Conservation (phyloP, 2,329 filamentous ascomycete genomes). For the Emergomyces pasteurianus region DNA sequence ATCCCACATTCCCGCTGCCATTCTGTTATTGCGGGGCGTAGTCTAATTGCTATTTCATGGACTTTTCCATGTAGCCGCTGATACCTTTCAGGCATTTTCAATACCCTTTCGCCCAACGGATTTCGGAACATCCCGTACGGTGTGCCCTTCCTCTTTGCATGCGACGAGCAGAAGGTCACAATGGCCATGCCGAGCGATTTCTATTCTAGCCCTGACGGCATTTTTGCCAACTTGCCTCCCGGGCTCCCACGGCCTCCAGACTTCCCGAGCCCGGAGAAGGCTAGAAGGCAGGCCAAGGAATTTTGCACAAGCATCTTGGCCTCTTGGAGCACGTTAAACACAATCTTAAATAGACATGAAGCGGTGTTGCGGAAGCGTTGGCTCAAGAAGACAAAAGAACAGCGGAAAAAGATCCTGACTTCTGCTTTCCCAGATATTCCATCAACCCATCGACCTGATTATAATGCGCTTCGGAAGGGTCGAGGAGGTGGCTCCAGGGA, state of each 20-base stretch:
- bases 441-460: slow-evolving; percentile 39
- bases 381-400: slow-evolving; percentile 40
- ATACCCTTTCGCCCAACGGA: neutral
- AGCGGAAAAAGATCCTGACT: slow-evolving; percentile 36
- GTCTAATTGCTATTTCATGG: no score
- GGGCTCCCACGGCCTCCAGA: slow-evolving; percentile 3
- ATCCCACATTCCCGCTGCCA: no score
- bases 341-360: slow-evolving; percentile 41
- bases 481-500: slow-evolving; percentile 13
- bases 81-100: neutral
- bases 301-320: slow-evolving; percentile 19
- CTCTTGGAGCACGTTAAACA: slow-evolving; percentile 24
- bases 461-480: slow-evolving; percentile 18
- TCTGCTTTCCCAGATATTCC: slow-evolving; percentile 39
- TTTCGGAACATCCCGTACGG: neutral
- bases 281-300: neutral
- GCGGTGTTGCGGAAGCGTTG: slow-evolving; percentile 41
- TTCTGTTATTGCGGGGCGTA: no score
- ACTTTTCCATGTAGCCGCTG: neutral
- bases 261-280: slow-evolving; percentile 2
- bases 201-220: neutral
- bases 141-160: no score
- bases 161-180: neutral
- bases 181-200: neutral
- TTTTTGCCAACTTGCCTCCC: neutral